Evolutionary conservation across 2,329 filamentous ascomycete genomes (phyloP).

Genomic region (Orbilia brochopaga): DNA sequence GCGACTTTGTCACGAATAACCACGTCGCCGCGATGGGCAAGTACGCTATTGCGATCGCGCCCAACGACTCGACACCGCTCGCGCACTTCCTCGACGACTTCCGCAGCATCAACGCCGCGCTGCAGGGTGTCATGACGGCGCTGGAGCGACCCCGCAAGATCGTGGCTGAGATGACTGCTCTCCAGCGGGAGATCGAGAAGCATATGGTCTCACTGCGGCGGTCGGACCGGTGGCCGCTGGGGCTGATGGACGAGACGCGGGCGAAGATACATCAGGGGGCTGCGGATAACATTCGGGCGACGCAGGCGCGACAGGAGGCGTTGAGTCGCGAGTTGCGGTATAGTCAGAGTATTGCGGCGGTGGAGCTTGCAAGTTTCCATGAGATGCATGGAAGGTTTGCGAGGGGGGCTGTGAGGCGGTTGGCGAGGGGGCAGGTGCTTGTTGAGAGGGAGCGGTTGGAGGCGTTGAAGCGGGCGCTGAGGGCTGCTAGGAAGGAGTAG

Average conservation of each 20-base stretch:
- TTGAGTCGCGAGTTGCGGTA: conserved; percentile 84
- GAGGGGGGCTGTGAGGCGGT: conserved; percentile 73
- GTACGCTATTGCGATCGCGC: conserved; percentile 71
- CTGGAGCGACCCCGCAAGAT: conserved; percentile 79
- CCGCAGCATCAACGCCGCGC: conserved; percentile 80
- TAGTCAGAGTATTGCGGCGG: conserved; percentile 90
- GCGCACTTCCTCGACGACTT: conserved; percentile 76
- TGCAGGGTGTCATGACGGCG: conserved; percentile 78
- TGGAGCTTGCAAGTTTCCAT: conserved; percentile 92
- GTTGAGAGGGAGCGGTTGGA: conserved; percentile 79
- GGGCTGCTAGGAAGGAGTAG: conserved; percentile 87
- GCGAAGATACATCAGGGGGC: conserved; percentile 78
- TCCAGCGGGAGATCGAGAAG: conserved; percentile 78
- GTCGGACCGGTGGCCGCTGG: conserved; percentile 78
- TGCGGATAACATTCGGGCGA: conserved; percentile 76
- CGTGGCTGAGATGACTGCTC: conserved; percentile 75
- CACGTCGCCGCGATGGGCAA: conserved; percentile 75
- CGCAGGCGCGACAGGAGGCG: conserved; percentile 72
- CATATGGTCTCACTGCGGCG: conserved; percentile 76
- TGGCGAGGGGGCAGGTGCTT: conserved; percentile 79
- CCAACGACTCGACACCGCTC: conserved; percentile 75
- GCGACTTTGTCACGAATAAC: conserved; percentile 52
- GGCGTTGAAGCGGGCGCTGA: conserved; percentile 78
- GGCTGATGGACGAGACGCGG: conserved; percentile 84
- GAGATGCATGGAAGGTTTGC: conserved; percentile 82